Percentiles rank a stretch among this genome's conserved stretches.
phyloP scores from a whole-genome alignment of 225 moss, liverwort and hornwort species.

The Physcomitrellopsis africana region DNA sequence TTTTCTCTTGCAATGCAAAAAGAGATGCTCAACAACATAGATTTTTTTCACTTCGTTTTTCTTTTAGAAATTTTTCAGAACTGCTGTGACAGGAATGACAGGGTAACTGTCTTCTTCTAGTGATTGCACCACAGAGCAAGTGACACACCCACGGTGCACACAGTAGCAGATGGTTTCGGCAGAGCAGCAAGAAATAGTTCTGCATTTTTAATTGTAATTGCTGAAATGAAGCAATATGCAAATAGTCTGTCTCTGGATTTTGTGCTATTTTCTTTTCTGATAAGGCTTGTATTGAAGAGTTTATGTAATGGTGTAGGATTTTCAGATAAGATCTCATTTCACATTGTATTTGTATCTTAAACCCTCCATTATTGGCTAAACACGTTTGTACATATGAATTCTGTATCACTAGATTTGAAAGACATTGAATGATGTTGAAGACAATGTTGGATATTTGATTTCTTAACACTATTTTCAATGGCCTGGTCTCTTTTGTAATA shows the following conservation, averaged over 20 bases:
- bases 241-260: not conserved
- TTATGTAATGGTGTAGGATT: not conserved
- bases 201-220: constrained; percentile 21
- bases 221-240: constrained; percentile 24
- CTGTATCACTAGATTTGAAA: no score
- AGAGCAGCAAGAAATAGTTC: constrained; percentile 3
- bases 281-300: not conserved
- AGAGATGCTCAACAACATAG: no score
- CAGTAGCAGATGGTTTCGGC: not conserved
- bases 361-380: not conserved
- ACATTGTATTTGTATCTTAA: not conserved
- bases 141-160: constrained; percentile 11
- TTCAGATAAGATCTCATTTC: not conserved
- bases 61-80: not conserved
- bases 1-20: no score
- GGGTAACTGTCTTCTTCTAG: not conserved
- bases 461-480: no score
- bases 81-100: not conserved
- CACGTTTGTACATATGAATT: not conserved
- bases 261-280: not conserved
- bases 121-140: not conserved
- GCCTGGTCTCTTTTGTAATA: no score
- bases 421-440: no score
- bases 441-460: no score
- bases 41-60: no score